These are phyloP conservation scores for Penicillium concentricum DNA, from an alignment of 2,329 filamentous ascomycete genomes.

Conservation along the genomic window DNA sequence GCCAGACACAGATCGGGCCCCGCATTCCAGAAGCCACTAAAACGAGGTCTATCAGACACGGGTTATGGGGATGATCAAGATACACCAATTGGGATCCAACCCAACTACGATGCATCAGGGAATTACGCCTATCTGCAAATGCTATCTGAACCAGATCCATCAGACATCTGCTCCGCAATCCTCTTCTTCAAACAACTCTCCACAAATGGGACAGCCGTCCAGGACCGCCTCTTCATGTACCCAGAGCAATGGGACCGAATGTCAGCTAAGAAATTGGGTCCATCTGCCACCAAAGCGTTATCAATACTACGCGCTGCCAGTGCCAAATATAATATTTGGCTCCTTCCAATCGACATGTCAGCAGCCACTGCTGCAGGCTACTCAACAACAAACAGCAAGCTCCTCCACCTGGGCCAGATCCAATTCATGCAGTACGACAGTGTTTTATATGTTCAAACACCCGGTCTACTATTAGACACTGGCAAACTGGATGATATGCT, in stretches of 20 bases:
- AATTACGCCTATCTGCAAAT: constrained; percentile 47
- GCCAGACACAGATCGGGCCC: constrained; percentile 17
- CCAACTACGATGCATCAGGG: constrained; percentile 13
- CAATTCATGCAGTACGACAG: constrained; percentile 46
- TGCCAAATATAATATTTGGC: constrained; percentile 41
- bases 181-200: constrained; percentile 45
- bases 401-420: constrained; percentile 38
- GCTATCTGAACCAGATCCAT: constrained; percentile 43
- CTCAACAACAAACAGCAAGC: constrained; percentile 34
- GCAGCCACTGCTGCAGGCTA: constrained; percentile 34
- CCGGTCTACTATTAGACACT: constrained; percentile 41
- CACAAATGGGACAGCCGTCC: constrained; percentile 33
- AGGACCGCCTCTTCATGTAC: constrained; percentile 48
- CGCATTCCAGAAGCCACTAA: constrained; percentile 21
- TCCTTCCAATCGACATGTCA: constrained; percentile 43
- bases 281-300: constrained; percentile 34
- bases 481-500: constrained; percentile 40
- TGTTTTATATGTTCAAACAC: constrained; percentile 44
- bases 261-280: constrained; percentile 22
- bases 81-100: constrained; percentile 9
- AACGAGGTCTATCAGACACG: constrained; percentile 17
- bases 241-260: constrained; percentile 46
- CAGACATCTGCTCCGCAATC: constrained; percentile 47
- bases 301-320: constrained; percentile 40
- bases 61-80: constrained; percentile 13